Conservation (phyloP, 2,329 filamentous ascomycete genomes). For the Raffaelea deltoideospora region DNA sequence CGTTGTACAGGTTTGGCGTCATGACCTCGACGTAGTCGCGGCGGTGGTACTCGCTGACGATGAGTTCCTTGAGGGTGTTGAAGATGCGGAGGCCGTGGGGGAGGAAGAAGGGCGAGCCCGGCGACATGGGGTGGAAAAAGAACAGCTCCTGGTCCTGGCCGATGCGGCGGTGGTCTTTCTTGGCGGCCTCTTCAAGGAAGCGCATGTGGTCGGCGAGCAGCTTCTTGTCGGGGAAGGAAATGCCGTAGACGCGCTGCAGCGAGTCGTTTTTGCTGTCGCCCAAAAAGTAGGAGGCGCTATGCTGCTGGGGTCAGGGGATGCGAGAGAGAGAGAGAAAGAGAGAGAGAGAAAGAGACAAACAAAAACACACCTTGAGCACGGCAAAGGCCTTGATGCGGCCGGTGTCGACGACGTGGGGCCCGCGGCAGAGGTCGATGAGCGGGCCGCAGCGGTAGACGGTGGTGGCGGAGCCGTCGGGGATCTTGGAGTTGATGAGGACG, state of each 20-base stretch:
- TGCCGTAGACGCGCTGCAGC: constrained; percentile 88
- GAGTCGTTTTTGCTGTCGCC: constrained; percentile 90
- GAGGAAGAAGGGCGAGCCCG: constrained; percentile 82
- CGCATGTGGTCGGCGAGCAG: constrained; percentile 84
- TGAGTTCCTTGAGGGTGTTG: constrained; percentile 42
- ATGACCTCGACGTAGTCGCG: constrained; percentile 91
- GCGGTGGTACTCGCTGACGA: constrained; percentile 80
- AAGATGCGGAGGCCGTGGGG: constrained; percentile 50
- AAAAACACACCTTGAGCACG: constrained; percentile 57
- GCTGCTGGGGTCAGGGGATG: constrained; percentile 6
- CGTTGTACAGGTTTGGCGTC: constrained; percentile 93
- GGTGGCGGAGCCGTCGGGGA: constrained; percentile 74
- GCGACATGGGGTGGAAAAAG: constrained; percentile 91
- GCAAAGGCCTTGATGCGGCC: constrained; percentile 89
- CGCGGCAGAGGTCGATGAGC: constrained; percentile 87
- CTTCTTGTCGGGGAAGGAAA: constrained; percentile 94
- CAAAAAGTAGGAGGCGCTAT: constrained; percentile 60
- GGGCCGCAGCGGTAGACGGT: constrained; percentile 92
- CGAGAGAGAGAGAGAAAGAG: too few relatives aligned
- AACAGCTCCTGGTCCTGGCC: constrained; percentile 94
- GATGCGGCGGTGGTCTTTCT: constrained; percentile 87
- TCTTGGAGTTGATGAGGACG: constrained; percentile 89
- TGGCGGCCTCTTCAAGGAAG: constrained; percentile 94
- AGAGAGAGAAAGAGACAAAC: too few relatives aligned
- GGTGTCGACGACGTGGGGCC: constrained; percentile 87